Evolutionary conservation across 78 protist species (phyloP).

Genomic region (Cavenderia fasciculata): DNA sequence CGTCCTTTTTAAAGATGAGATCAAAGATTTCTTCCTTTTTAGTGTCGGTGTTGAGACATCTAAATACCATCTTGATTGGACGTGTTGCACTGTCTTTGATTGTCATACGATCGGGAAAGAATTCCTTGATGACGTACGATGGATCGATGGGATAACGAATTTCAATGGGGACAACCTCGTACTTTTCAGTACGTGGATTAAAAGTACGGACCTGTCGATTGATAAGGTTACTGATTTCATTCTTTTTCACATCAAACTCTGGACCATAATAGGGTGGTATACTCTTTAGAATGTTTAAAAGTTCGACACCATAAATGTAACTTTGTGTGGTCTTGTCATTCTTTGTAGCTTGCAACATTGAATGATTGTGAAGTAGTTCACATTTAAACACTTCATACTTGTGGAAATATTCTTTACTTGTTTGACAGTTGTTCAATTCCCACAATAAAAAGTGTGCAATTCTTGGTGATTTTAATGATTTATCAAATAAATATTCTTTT

Average conservation of each 20-base stretch:
- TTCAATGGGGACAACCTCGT: not conserved
- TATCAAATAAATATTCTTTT: conserved; percentile 4
- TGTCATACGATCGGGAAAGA: not conserved
- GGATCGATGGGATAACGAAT: conserved; percentile 40
- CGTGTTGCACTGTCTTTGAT: conserved; percentile 31
- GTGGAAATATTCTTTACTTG: not conserved
- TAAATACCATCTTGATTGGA: conserved; percentile 11
- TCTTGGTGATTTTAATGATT: not conserved
- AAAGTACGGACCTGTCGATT: too few relatives aligned
- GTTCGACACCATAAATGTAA: conserved; percentile 4
- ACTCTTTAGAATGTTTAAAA: conserved; percentile 11
- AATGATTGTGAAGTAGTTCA: too few relatives aligned
- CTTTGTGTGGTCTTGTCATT: not conserved
- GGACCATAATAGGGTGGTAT: not conserved
- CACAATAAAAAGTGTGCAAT: conserved; percentile 38
- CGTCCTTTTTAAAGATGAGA: conserved; percentile 71
- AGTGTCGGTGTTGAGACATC: not conserved
- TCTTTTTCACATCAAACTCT: not conserved
- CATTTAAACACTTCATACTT: conserved; percentile 32
- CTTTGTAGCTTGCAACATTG: not conserved
- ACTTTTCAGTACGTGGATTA: too few relatives aligned
- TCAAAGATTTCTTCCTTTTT: not conserved
- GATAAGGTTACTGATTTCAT: too few relatives aligned
- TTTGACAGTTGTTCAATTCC: conserved; percentile 62
- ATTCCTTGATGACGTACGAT: not conserved